Percentiles rank a stretch among this genome's conserved stretches.
These are phyloP conservation scores for Saccharomyces paradoxus DNA, from an alignment of 805 yeast species.

Conservation along the genomic window DNA sequence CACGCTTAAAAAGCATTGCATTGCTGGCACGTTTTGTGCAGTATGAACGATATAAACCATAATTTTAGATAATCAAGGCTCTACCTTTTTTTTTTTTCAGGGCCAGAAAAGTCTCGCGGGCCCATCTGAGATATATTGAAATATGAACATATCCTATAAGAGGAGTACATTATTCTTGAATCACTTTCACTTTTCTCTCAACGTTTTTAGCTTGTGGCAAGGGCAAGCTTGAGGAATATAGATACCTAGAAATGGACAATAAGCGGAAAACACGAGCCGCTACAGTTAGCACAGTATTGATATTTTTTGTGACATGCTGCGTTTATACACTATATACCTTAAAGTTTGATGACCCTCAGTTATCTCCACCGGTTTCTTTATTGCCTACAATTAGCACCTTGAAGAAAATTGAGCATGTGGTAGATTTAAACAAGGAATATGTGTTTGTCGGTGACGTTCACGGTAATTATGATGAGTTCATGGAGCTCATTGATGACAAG, in stretches of 20 bases:
- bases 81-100: neutral
- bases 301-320: neutral
- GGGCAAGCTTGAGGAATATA: neutral
- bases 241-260: neutral
- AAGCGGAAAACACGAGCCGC: neutral
- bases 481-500: conserved; percentile 41
- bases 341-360: neutral
- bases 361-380: neutral
- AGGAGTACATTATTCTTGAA: neutral
- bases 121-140: neutral
- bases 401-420: neutral
- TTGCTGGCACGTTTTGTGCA: neutral
- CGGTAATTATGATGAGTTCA: conserved; percentile 57
- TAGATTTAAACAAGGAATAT: conserved; percentile 32
- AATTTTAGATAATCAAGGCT: neutral
- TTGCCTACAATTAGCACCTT: conserved; percentile 4
- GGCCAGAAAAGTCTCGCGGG: neutral
- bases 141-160: neutral
- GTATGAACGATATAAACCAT: neutral
- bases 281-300: neutral
- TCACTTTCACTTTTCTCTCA: neutral
- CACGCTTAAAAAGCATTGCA: neutral
- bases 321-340: neutral
- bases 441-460: conserved; percentile 83
- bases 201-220: neutral